Conservation (phyloP, 2,329 filamentous ascomycete genomes). For the Calonectria pauciramosa region DNA sequence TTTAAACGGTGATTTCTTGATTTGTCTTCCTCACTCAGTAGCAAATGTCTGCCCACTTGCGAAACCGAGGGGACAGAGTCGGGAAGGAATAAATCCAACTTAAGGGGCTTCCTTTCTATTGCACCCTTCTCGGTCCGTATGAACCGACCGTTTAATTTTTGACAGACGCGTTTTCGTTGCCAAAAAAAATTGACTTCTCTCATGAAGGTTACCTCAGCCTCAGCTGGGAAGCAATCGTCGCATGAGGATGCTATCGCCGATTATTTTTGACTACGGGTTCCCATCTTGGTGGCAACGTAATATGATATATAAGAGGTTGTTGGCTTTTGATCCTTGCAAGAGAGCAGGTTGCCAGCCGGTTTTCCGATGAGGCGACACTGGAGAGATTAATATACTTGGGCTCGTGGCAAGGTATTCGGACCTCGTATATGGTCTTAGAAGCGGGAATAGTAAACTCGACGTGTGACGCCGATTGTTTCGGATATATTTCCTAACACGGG, state of each 20-base stretch:
- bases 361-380: not conserved
- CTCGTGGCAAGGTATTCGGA: not conserved
- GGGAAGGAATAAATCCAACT: not conserved
- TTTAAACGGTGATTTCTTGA: not conserved
- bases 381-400: not conserved
- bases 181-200: not conserved
- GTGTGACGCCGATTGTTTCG: not conserved
- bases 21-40: not conserved
- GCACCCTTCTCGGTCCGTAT: not conserved
- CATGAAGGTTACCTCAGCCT: not conserved
- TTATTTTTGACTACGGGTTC: not conserved
- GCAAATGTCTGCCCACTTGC: not conserved
- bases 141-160: too few species aligned
- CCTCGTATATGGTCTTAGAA: not conserved
- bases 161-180: not conserved
- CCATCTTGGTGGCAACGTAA: not conserved
- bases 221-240: not conserved
- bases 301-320: not conserved
- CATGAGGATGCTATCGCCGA: not conserved
- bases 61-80: not conserved
- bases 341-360: too few species aligned
- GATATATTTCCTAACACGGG: not conserved
- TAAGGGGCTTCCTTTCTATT: too few species aligned
- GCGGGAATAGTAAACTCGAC: not conserved
- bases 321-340: not conserved